phyloP scores from a whole-genome alignment of 129 eudicot species.

The Mikania micrantha region DNA sequence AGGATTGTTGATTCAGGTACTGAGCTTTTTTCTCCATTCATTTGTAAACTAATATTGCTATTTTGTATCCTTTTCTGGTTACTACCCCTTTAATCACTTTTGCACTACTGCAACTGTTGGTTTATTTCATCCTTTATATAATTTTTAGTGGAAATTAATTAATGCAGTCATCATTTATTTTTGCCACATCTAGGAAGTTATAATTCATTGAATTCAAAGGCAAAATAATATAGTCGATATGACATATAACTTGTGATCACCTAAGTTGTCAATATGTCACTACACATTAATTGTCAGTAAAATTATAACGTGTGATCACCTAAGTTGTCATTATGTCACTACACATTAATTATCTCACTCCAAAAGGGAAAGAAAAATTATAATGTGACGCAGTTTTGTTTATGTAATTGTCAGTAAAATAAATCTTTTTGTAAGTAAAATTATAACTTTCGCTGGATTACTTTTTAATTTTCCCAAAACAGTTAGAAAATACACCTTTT shows the following conservation, averaged over 20 bases:
- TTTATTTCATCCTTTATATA: neutral
- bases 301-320: neutral
- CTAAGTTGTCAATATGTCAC: neutral
- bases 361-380: too few species aligned
- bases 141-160: neutral
- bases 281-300: too few species aligned
- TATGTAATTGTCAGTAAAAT: too few species aligned
- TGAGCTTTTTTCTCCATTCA: neutral
- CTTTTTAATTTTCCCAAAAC: too few species aligned
- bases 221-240: neutral
- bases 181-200: neutral
- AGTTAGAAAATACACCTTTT: too few species aligned
- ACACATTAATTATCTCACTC: neutral
- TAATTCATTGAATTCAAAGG: neutral
- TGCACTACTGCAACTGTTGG: neutral
- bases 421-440: too few species aligned
- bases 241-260: neutral
- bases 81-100: neutral
- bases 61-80: neutral
- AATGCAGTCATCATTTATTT: neutral
- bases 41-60: neutral
- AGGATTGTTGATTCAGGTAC: slow-evolving; percentile 14
- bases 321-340: neutral
- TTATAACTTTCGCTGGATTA: too few species aligned
- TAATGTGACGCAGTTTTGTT: too few species aligned